A percentile compares a stretch with the other conserved stretches of the same genome.
Evolutionary conservation across 169 alveolate species (phyloP).

Genomic region (Plasmodium coatneyi): DNA sequence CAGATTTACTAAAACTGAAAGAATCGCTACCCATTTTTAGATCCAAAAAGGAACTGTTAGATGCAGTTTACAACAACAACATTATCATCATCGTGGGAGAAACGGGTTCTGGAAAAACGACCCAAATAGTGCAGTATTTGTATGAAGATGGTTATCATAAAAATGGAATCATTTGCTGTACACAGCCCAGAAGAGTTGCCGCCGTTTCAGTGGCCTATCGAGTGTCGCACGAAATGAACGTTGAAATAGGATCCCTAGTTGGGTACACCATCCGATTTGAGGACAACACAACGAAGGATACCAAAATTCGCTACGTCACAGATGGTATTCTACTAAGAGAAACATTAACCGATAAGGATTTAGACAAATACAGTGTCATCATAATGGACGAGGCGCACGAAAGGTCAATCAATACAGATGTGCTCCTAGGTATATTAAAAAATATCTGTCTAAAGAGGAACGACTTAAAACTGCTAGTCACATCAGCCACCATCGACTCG

Average conservation of each 20-base stretch:
- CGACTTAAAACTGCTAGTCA: slow-evolving; percentile 97
- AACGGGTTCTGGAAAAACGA: slow-evolving; percentile 99
- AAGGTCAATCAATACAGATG: slow-evolving; percentile 99
- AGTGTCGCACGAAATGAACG: slow-evolving; percentile 98
- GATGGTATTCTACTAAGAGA: slow-evolving; percentile 99
- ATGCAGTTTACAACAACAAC: slow-evolving; percentile 86
- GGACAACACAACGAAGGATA: slow-evolving; percentile 95
- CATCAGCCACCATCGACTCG: slow-evolving; percentile 99
- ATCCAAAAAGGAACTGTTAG: slow-evolving; percentile 82
- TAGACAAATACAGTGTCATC: slow-evolving; percentile 96
- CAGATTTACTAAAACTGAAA: slow-evolving; percentile 42
- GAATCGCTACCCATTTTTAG: slow-evolving; percentile 81
- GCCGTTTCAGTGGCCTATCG: slow-evolving; percentile 99
- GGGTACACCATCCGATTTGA: slow-evolving; percentile 99
- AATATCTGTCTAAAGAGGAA: slow-evolving; percentile 95
- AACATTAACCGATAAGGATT: slow-evolving; percentile 97
- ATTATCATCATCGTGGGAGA: slow-evolving; percentile 99
- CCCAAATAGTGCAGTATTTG: slow-evolving; percentile 96
- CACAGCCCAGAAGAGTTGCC: slow-evolving; percentile 99
- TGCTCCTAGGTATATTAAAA: slow-evolving; percentile 98
- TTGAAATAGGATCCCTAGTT: slow-evolving; percentile 95
- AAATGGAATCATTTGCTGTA: slow-evolving; percentile 98
- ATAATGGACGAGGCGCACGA: slow-evolving; percentile 99
- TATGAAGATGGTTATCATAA: slow-evolving; percentile 95
- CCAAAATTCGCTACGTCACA: slow-evolving; percentile 99